Percentiles rank a stretch among this genome's conserved stretches.
Evolutionary conservation across 2,329 filamentous ascomycete species (phyloP).

Genomic region (Botrytis elliptica): DNA sequence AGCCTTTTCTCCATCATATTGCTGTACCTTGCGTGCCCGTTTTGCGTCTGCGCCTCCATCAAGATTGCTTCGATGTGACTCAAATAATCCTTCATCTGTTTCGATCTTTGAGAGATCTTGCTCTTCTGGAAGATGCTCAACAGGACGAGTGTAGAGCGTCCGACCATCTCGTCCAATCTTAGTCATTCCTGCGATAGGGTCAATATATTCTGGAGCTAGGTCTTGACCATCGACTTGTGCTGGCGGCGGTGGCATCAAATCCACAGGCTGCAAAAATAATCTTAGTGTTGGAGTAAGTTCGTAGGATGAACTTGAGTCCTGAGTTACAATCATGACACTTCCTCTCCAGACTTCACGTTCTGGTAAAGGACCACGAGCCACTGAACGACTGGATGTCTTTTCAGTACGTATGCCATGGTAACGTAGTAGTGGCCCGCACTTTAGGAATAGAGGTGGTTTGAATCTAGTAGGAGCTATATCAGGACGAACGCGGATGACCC

Average conservation of each 20-base stretch:
- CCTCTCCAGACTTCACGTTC: conserved; percentile 88
- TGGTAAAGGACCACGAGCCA: conserved; percentile 37
- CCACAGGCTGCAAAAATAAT: conserved; percentile 83
- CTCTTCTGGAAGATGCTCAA: conserved; percentile 79
- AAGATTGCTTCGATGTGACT: conserved; percentile 57
- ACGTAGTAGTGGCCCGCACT: conserved; percentile 85
- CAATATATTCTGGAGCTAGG: conserved; percentile 78
- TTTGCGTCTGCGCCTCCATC: conserved; percentile 49
- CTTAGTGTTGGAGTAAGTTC: conserved; percentile 76
- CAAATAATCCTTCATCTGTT: conserved; percentile 79
- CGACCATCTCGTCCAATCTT: conserved; percentile 83
- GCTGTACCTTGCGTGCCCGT: conserved; percentile 53
- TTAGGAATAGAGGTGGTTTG: conserved; percentile 78
- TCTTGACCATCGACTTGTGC: conserved; percentile 62
- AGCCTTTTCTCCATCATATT: conserved; percentile 74
- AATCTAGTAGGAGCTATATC: conserved; percentile 63
- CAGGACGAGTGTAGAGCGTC: conserved; percentile 82
- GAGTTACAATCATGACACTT: conserved; percentile 92
- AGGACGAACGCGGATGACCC: conserved; percentile 40
- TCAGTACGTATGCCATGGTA: conserved; percentile 82
- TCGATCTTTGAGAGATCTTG: conserved; percentile 78
- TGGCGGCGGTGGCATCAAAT: conserved; percentile 76
- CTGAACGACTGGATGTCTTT: conserved; percentile 43
- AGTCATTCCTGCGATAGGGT: conserved; percentile 82
- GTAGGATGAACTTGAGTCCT: conserved; percentile 80